Conservation (phyloP, 306 rosid species). For the Vicia villosa region DNA sequence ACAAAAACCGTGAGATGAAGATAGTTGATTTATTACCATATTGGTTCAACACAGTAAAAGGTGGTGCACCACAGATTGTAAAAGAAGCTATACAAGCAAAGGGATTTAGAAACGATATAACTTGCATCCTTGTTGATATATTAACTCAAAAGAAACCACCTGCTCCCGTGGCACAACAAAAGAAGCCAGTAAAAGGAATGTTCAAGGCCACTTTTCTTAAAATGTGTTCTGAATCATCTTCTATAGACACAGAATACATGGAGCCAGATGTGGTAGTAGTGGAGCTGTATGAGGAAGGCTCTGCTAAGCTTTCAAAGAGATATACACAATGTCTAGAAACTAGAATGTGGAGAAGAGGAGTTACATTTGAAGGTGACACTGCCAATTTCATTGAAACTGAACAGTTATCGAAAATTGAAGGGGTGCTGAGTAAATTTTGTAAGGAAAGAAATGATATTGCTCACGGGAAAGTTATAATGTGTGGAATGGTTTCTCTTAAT, state of each 20-base stretch:
- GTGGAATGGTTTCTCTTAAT: no score
- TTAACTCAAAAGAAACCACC: neutral
- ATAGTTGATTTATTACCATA: slow-evolving; percentile 80
- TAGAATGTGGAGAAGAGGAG: slow-evolving; percentile 99
- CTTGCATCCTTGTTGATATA: neutral
- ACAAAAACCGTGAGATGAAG: slow-evolving; percentile 58
- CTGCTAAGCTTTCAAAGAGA: no score
- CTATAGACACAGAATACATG: neutral
- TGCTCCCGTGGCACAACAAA: no score
- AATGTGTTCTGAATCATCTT: neutral
- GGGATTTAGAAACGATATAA: neutral
- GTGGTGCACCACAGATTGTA: no score
- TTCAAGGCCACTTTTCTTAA: neutral
- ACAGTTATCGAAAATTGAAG: slow-evolving; percentile 69
- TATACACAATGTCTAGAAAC: no score
- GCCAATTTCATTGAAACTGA: slow-evolving; percentile 97
- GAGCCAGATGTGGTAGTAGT: neutral
- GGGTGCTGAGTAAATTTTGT: no score
- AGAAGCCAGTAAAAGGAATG: no score
- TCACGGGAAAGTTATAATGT: no score
- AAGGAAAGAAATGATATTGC: no score
- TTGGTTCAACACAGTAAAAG: slow-evolving; percentile 81
- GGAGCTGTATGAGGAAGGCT: neutral
- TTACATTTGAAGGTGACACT: slow-evolving; percentile 86
- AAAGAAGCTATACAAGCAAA: neutral